These are phyloP conservation scores for Zopfia rhizophila DNA, from an alignment of 2,329 filamentous ascomycete genomes.

Conservation along the genomic window DNA sequence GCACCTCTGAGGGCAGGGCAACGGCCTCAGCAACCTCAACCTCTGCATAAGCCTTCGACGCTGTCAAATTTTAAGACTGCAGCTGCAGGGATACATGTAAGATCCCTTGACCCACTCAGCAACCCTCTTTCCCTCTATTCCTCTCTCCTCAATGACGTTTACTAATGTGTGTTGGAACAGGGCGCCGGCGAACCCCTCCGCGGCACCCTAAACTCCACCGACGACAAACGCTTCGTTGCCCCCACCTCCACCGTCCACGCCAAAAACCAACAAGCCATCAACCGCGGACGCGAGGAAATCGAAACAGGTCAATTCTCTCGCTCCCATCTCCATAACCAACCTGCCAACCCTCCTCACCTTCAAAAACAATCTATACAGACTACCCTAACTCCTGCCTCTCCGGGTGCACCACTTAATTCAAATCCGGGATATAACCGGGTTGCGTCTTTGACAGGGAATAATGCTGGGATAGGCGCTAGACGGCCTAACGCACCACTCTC, in stretches of 20 bases:
- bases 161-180: no score
- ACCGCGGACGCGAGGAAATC: slow-evolving; percentile 44
- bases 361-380: background rate
- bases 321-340: slow-evolving; percentile 16
- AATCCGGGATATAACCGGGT: background rate
- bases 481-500: slow-evolving; percentile 6
- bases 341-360: slow-evolving; percentile 22
- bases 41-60: slow-evolving; percentile 33
- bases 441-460: background rate
- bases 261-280: slow-evolving; percentile 46
- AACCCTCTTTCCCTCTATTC: background rate
- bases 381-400: slow-evolving; percentile 1
- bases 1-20: slow-evolving; percentile 36
- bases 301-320: slow-evolving; percentile 33
- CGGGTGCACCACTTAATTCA: no score
- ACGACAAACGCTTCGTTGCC: slow-evolving; percentile 41
- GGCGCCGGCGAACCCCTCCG: slow-evolving; percentile 49
- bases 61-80: slow-evolving; percentile 47
- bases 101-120: slow-evolving; percentile 8
- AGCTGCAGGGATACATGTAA: slow-evolving; percentile 49
- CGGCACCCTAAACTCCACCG: slow-evolving; percentile 45
- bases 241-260: slow-evolving; percentile 38
- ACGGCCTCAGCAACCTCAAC: slow-evolving; percentile 28
- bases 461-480: background rate
- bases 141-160: slow-evolving; percentile 1